A percentile compares a stretch with the other conserved stretches of the same genome.
phyloP scores from a whole-genome alignment of 2,329 filamentous ascomycete genomes.

The Aureobasidium vineae region DNA sequence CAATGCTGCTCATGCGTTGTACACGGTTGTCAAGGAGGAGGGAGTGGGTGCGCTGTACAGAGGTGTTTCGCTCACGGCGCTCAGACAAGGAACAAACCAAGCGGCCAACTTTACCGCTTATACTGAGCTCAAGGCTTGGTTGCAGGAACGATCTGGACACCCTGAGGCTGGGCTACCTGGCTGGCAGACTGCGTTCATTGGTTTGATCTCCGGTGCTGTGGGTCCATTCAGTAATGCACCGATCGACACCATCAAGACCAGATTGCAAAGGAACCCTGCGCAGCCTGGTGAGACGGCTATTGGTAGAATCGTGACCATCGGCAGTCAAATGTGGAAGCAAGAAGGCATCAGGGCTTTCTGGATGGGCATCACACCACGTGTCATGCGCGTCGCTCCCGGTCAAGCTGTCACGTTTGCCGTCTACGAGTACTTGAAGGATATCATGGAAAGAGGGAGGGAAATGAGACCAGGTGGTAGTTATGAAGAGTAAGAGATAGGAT shows the following conservation, averaged over 20 bases:
- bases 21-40: constrained; percentile 91
- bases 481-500: constrained; percentile 47
- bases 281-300: constrained; percentile 74
- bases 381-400: constrained; percentile 96
- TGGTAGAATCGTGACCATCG: constrained; percentile 73
- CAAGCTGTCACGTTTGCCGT: constrained; percentile 74
- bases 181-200: constrained; percentile 89
- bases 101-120: constrained; percentile 99
- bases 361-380: constrained; percentile 96
- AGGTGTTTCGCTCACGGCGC: constrained; percentile 86
- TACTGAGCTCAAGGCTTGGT: constrained; percentile 79
- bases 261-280: constrained; percentile 85
- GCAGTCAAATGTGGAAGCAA: constrained; percentile 65
- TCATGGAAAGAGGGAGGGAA: constrained; percentile 50
- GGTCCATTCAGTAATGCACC: constrained; percentile 95
- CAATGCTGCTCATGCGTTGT: constrained; percentile 78
- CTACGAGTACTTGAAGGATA: constrained; percentile 53
- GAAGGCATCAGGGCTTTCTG: constrained; percentile 95
- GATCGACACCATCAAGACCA: constrained; percentile 98
- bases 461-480: constrained; percentile 49
- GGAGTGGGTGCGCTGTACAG: constrained; percentile 85
- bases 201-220: constrained; percentile 88
- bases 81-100: constrained; percentile 95
- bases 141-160: constrained; percentile 71
- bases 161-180: constrained; percentile 68